Evolutionary conservation across 2,329 filamentous ascomycete species (phyloP).

Genomic region (Reticulascus tulasneorum): DNA sequence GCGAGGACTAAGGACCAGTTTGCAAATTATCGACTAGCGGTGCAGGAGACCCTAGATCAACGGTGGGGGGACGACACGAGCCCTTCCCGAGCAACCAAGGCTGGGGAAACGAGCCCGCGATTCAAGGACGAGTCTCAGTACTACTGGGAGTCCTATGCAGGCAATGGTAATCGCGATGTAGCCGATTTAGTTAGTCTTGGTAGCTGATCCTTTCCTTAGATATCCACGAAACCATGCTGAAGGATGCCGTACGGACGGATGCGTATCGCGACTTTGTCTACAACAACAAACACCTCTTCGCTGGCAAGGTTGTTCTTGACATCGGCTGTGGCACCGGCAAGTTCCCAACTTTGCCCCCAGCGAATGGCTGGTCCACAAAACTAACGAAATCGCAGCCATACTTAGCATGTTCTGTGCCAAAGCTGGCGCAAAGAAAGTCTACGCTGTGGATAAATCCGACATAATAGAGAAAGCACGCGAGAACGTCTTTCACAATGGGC

Average conservation of each 20-base stretch:
- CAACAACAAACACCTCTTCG: slow-evolving; percentile 81
- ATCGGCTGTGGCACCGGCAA: slow-evolving; percentile 76
- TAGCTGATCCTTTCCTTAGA: slow-evolving; percentile 43
- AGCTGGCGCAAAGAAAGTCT: slow-evolving; percentile 80
- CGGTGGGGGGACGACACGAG: slow-evolving; percentile 58
- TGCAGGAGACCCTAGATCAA: slow-evolving; percentile 63
- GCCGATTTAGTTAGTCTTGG: slow-evolving; percentile 2
- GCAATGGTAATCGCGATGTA: slow-evolving; percentile 45
- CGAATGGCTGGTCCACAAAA: too few relatives aligned
- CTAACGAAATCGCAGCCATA: slow-evolving; percentile 53
- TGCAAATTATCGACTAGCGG: slow-evolving; percentile 59
- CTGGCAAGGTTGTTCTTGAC: slow-evolving; percentile 81
- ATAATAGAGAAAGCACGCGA: slow-evolving; percentile 85
- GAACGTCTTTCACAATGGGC: slow-evolving; percentile 77
- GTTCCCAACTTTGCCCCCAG: slow-evolving; percentile 12
- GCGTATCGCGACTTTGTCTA: slow-evolving; percentile 95
- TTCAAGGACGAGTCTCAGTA: slow-evolving; percentile 36
- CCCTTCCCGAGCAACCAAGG: slow-evolving; percentile 19
- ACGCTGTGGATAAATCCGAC: slow-evolving; percentile 87
- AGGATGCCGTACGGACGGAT: slow-evolving; percentile 82
- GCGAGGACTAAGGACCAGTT: slow-evolving; percentile 58
- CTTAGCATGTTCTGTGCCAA: slow-evolving; percentile 92
- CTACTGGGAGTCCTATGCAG: slow-evolving; percentile 61
- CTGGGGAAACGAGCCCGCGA: slow-evolving; percentile 12
- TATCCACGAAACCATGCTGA: slow-evolving; percentile 95